Evolutionary conservation across 306 rosid genomes (phyloP), one percentile per base, ranked within the genome.

Genomic region (Vigna angularis): DNA sequence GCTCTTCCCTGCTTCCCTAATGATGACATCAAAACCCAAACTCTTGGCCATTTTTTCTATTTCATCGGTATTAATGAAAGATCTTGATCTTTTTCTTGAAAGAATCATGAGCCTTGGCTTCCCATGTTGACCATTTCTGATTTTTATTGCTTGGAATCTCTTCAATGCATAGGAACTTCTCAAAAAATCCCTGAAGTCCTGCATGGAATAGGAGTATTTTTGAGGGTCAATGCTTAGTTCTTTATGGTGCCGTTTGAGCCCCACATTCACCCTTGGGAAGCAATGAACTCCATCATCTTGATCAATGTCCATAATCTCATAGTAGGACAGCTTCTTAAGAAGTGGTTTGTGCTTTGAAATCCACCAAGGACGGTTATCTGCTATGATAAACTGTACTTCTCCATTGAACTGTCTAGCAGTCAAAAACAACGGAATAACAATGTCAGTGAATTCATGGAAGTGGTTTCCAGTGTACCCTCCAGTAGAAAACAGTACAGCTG

Each of bases 381-480:
- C 79, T 14, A 90, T 49, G 51, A 94, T 87, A 72, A 94, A 85
- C 48, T 88, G 79, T n/a, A 94, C 96, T 73, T 92, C 89, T 16
- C 97, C 90, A 75, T 90, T 83, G 65, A 81, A 92, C 34, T 83
- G 73, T 72, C 91, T 70, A 6, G 94, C 79, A 62, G 98, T 90
- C 30, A 92, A 77, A 66, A 86, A 94, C 32, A 94, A 72, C 2
- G 98, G 98, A 75, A 94, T 80, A 18, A 94, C 13, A 66, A 89
- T 75, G 69, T 94, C 98, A 9, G 91, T 81, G 86, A 90, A 90
- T 45, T 94, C 98, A 70, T 94, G 98, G 77, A 92, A 94, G 82
- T 92, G 92, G 87, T 94, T 94, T 32, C 97, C 97, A 12, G 79
- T 59, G 69, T 92, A 94, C 50, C 98, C 98, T 70, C 87, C 88